Conservation (phyloP, 2,329 filamentous ascomycete genomes). For the Coniella vitis region DNA sequence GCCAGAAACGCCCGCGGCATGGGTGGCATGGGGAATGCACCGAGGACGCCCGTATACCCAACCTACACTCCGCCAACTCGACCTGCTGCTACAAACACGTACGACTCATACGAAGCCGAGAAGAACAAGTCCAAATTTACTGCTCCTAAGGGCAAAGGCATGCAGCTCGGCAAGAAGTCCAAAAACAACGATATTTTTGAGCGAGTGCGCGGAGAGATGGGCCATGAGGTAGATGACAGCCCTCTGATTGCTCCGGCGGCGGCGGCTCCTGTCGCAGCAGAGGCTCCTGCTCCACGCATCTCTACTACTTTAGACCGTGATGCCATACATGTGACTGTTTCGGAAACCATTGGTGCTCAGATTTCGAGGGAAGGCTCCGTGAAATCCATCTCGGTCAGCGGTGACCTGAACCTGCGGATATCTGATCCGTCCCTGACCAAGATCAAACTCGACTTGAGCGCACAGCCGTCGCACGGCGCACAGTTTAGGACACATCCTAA, state of each 20-base stretch:
- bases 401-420: slow-evolving; percentile 86
- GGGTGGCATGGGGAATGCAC: slow-evolving; percentile 36
- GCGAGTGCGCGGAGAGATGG: slow-evolving; percentile 84
- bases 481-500: slow-evolving; percentile 96
- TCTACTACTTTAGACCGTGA: slow-evolving; percentile 71
- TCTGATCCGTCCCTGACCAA: slow-evolving; percentile 84
- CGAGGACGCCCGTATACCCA: slow-evolving; percentile 76
- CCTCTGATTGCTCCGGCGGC: slow-evolving; percentile 58
- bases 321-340: slow-evolving; percentile 79
- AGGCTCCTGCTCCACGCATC: slow-evolving; percentile 47
- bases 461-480: slow-evolving; percentile 71
- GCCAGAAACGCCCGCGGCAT: slow-evolving; percentile 62
- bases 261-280: slow-evolving; percentile 42
- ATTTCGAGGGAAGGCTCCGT: slow-evolving; percentile 81
- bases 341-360: slow-evolving; percentile 84
- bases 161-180: slow-evolving; percentile 98
- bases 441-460: slow-evolving; percentile 74
- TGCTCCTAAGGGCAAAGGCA: slow-evolving; percentile 86
- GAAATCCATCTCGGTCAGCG: slow-evolving; percentile 81
- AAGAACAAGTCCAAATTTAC: slow-evolving; percentile 87
- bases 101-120: slow-evolving; percentile 92
- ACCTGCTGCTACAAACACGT: slow-evolving; percentile 69
- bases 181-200: slow-evolving; percentile 98
- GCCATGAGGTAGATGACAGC: slow-evolving; percentile 71
- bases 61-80: slow-evolving; percentile 78